Evolutionary conservation across 805 yeast species (phyloP), one percentile per base, ranked within the genome.

Genomic region (Sugiyamaella mastotermitis): DNA sequence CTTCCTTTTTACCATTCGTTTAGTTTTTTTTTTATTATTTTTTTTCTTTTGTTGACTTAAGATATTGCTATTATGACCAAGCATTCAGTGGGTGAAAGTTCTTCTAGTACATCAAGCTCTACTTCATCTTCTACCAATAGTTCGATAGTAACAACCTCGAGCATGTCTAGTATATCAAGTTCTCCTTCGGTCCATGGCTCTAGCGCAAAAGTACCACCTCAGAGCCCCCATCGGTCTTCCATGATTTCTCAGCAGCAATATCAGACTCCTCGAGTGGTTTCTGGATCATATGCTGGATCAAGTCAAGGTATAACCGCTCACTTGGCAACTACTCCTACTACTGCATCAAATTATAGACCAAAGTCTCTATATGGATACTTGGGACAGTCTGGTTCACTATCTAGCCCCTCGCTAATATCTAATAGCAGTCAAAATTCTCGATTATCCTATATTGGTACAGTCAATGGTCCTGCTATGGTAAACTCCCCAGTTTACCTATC

Each of bases 311-410:
- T 32, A 3, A 35, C 31, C 19, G n/a, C 29, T 4, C 5, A 14
- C 13, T 13, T 24, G 8, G 25, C 35, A 4, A 22, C 35, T 17
- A 17, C 4, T 22, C 26, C 26, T 18, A 17, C 16, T 26, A 14
- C 37, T n/a, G 18, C 38, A 7, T 23, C 19, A 16, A 26, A 10
- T 8, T 19, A 38, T 14, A 23, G 41, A 14, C 41, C 41, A 3
- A 38, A 38, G 24, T 32, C 37, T 3, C 35, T 38, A 3, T 38
- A 38, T 23, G 34, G 33, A 4, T 38, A 31, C 18, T 23, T 37
- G 35, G 40, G 40, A 19, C 30, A 21, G 10, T 35, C 36, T 5
- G 41, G 32, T 16, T 32, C 37, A 16, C 16, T 23, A 13, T 38
- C 41, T 10, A 20, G 36, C n/a, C 41, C 36, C 10, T 13, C 41